phyloP scores from a whole-genome alignment of 352 stramenopile genomes.

The Globisporangium yorkense region DNA sequence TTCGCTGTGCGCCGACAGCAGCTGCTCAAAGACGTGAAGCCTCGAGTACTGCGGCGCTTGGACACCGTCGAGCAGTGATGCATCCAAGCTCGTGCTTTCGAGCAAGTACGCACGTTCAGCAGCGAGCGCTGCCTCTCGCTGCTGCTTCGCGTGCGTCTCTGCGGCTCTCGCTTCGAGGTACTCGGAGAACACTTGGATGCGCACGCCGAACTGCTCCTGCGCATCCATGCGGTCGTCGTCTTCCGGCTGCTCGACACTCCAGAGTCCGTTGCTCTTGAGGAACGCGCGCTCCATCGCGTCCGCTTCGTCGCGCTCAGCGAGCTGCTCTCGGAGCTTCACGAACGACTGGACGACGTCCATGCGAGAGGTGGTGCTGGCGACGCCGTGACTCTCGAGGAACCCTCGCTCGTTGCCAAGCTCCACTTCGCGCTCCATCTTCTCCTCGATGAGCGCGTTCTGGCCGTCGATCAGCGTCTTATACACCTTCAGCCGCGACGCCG shows the following conservation, averaged over 20 bases:
- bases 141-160: slow-evolving; percentile 6
- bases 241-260: not conserved
- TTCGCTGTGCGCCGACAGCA: slow-evolving; percentile 5
- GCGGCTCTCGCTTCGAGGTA: not conserved
- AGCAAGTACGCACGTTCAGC: slow-evolving; percentile 8
- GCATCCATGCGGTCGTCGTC: slow-evolving; percentile 5
- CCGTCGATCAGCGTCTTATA: slow-evolving; percentile 39
- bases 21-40: slow-evolving; percentile 6
- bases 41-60: slow-evolving; percentile 10
- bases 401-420: slow-evolving; percentile 23
- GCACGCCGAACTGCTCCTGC: slow-evolving; percentile 12
- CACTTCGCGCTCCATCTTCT: slow-evolving; percentile 51
- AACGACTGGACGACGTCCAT: slow-evolving; percentile 21
- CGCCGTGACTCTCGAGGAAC: slow-evolving; percentile 23
- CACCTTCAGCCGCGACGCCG: slow-evolving; percentile 24
- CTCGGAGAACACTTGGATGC: slow-evolving; percentile 11
- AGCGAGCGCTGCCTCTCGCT: not conserved
- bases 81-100: not conserved
- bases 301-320: slow-evolving; percentile 2
- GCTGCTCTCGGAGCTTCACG: slow-evolving; percentile 12
- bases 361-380: slow-evolving; percentile 1
- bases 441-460: slow-evolving; percentile 46
- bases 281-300: slow-evolving; percentile 13
- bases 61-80: not conserved
- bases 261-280: slow-evolving; percentile 8